Conservation (phyloP, 2,329 filamentous ascomycete genomes). For the Apiospora kogelbergensis region DNA sequence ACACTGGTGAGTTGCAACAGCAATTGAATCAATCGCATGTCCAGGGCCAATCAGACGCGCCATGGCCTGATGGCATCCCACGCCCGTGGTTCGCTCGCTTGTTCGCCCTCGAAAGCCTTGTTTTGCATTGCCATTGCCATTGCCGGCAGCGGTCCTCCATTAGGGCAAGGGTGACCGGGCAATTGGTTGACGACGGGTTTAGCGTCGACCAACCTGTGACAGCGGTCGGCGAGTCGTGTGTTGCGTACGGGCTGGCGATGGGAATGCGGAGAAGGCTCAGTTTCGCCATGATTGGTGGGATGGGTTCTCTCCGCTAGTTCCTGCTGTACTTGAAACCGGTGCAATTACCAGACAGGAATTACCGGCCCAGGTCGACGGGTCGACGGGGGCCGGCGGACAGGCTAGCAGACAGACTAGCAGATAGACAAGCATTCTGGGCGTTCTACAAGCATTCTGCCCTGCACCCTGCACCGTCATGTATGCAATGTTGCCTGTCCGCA, state of each 20-base stretch:
- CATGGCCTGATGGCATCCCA: background rate
- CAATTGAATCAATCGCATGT: too few species aligned
- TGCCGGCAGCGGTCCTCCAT: background rate
- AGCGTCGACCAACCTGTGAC: background rate
- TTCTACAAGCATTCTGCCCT: too few species aligned
- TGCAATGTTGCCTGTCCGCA: background rate
- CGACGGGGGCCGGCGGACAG: too few species aligned
- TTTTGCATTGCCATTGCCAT: background rate
- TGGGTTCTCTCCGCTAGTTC: background rate
- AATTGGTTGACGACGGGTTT: background rate
- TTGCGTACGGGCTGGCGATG: background rate
- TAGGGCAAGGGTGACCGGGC: background rate
- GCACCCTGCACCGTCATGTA: background rate
- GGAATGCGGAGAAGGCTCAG: background rate
- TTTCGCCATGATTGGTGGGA: background rate
- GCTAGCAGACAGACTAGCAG: too few species aligned
- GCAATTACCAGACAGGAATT: background rate
- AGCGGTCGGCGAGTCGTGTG: background rate
- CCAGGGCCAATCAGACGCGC: background rate
- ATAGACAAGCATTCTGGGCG: too few species aligned
- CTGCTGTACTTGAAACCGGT: background rate
- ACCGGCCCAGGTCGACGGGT: background rate
- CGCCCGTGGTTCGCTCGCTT: background rate
- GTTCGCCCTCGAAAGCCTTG: background rate
- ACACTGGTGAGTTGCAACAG: too few species aligned